Conservation (phyloP, 495 filamentous ascomycete species). For the Chaetomium tenue region DNA sequence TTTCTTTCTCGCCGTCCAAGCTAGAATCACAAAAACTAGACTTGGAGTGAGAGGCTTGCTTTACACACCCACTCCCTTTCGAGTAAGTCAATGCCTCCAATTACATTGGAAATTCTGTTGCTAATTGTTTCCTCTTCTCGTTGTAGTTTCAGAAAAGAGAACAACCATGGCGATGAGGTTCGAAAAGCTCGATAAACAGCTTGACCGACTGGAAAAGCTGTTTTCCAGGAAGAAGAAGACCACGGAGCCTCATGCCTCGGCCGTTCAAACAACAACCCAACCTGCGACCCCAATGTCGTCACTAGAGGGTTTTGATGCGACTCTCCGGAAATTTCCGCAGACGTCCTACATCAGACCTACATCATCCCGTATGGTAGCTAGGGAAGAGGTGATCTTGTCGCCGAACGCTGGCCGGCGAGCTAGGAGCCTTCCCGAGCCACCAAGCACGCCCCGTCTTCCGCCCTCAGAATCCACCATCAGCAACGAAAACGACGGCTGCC, state of each 20-base stretch:
- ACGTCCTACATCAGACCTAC: constrained; percentile 51
- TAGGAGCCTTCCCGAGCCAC: constrained; percentile 42
- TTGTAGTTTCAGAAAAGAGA: neutral
- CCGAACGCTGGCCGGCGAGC: constrained; percentile 33
- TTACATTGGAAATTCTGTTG: neutral
- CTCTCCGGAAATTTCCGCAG: constrained; percentile 39
- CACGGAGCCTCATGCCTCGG: neutral
- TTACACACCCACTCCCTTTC: neutral
- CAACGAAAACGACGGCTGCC: neutral
- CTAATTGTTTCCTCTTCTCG: neutral
- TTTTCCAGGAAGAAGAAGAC: constrained; percentile 33
- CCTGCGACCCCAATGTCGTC: constrained; percentile 12
- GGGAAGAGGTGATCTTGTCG: constrained; percentile 38
- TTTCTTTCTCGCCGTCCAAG: neutral
- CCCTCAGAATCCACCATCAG: neutral
- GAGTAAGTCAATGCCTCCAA: neutral
- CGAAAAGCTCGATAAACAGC: constrained; percentile 31
- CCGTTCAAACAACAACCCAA: neutral
- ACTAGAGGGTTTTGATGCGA: constrained; percentile 1
- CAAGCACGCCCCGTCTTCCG: constrained; percentile 19
- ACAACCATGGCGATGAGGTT: constrained; percentile 28
- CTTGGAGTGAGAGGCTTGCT: neutral
- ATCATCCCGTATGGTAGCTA: constrained; percentile 46
- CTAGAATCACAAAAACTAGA: neutral
- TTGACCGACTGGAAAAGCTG: constrained; percentile 35